Percentiles rank a stretch among this genome's conserved stretches.
Conservation (phyloP, 2,329 filamentous ascomycete species). For the Alternaria infectoria region DNA sequence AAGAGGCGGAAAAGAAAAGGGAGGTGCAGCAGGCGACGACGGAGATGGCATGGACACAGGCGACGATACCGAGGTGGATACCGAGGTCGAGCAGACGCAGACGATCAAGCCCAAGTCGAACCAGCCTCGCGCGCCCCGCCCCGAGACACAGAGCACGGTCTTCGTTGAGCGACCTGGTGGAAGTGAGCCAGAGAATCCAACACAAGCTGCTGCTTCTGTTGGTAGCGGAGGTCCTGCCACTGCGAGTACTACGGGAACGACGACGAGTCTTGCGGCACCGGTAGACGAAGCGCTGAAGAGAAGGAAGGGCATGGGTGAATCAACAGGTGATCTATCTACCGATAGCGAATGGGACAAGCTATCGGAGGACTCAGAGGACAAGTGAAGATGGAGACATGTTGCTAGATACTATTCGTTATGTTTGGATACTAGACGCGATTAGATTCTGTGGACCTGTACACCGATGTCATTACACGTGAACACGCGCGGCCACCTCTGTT, state of each 20-base stretch:
- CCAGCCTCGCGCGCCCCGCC: slow-evolving; percentile 21
- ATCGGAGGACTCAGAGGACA: slow-evolving; percentile 57
- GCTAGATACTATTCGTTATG: slow-evolving; percentile 6
- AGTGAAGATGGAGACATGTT: slow-evolving; percentile 25
- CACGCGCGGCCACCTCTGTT: slow-evolving; percentile 22
- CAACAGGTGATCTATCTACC: slow-evolving; percentile 70
- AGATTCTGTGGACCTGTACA: slow-evolving; percentile 9
- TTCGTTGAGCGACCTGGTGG: slow-evolving; percentile 38
- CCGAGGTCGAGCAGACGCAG: slow-evolving; percentile 42
- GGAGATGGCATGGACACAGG: slow-evolving; percentile 52
- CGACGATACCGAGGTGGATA: slow-evolving; percentile 55
- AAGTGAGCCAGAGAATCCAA: slow-evolving; percentile 23
- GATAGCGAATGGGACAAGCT: slow-evolving; percentile 99
- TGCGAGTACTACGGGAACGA: slow-evolving; percentile 39
- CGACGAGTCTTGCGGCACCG: slow-evolving; percentile 36
- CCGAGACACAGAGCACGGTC: slow-evolving; percentile 44
- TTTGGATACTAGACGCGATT: slow-evolving; percentile 16
- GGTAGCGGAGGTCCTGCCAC: slow-evolving; percentile 16
- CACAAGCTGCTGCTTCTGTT: slow-evolving; percentile 16
- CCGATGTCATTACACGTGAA: slow-evolving; percentile 27
- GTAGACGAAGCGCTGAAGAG: slow-evolving; percentile 52
- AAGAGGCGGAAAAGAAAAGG: slow-evolving; percentile 51
- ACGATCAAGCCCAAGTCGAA: slow-evolving; percentile 22
- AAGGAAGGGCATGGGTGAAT: slow-evolving; percentile 54
- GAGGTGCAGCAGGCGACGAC: slow-evolving; percentile 29